Evolutionary conservation across 768 basidiomycete genomes (phyloP).

Genomic region (Clavaria fumosa): DNA sequence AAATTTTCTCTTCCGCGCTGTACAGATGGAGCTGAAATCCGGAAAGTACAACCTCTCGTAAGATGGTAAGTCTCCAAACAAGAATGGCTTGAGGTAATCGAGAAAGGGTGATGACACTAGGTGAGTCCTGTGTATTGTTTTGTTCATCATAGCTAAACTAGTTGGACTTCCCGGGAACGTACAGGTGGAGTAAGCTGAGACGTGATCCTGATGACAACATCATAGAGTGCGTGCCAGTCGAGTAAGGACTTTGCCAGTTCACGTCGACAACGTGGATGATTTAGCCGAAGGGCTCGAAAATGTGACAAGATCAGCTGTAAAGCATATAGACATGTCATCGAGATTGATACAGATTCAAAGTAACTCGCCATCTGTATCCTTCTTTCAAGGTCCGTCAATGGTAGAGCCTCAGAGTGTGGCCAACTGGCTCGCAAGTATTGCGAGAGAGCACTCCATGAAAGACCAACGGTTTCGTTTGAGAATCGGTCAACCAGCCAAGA

Average conservation of each 20-base stretch:
- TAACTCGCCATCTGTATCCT: too few species aligned
- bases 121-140: constrained; percentile 12
- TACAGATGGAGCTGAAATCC: constrained; percentile 71
- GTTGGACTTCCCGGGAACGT: constrained; percentile 3
- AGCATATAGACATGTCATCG: too few species aligned
- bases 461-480: constrained; percentile 45
- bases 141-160: constrained; percentile 1
- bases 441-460: constrained; percentile 37
- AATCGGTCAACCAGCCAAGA: constrained; percentile 48
- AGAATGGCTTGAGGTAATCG: constrained; percentile 34
- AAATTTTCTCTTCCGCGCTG: constrained; percentile 44
- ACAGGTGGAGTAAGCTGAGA: constrained; percentile 19
- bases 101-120: constrained; percentile 19
- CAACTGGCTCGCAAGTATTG: constrained; percentile 25
- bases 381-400: constrained; percentile 27
- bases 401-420: constrained; percentile 20
- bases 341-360: too few species aligned
- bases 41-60: constrained; percentile 56
- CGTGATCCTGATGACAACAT: constrained; percentile 24
- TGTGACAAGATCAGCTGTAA: constrained; percentile 42
- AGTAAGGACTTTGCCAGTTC: constrained; percentile 45
- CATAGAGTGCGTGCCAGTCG: constrained; percentile 54
- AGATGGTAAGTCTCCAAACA: constrained; percentile 40
- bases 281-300: constrained; percentile 48
- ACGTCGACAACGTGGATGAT: constrained; percentile 51